Evolutionary conservation across 192 early-diverging fungal genomes (phyloP), one percentile per base, ranked within the genome.

Genomic region (Coemansia sp.): DNA sequence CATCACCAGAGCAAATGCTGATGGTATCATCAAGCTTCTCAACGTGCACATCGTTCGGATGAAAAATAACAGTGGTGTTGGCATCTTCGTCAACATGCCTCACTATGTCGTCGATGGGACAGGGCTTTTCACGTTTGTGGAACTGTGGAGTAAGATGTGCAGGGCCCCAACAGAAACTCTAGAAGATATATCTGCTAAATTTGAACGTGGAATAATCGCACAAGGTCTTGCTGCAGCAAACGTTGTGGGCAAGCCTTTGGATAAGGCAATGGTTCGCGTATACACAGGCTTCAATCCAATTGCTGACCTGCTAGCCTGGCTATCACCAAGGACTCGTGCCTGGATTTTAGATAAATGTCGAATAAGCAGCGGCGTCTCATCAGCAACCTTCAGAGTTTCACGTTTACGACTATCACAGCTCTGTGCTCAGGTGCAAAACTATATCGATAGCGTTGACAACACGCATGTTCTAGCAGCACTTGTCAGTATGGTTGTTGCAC

Each of bases 31-130:
- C 13, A 67, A 64, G 20, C 34, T 80, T 51, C 16, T 59, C 0
- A 74, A 68, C 29, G 66, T 74, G 4, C 68, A 81, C 30, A 43
- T 75, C 15, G 69, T 81, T 49, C 60, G 72, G 20, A 40, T 81
- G 46, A 59, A 42, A 30, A 53, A 70, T 35, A 76, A 81, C 74
- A 72, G 69, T n/a, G 78, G 78, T 12, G 66, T 81, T 7, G 48
- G 69, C 33, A 49, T 81, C 3, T 81, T 81, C 39, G 66, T 69
- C 55, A 81, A 69, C 30, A 69, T 81, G 1, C 72, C 72, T 33
- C 78, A 81, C 45, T 81, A 75, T 43, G 72, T 66, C 1, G 71
- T 75, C 0, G 78, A 81, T 31, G 78, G 72, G 30, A 75, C 72
- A 2, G 72, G 78, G 3, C 68, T 69, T 42, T 81, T 75, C n/a